Evolutionary conservation across 768 basidiomycete species (phyloP), one percentile per base, ranked within the genome.

Genomic region (Chiua virens): DNA sequence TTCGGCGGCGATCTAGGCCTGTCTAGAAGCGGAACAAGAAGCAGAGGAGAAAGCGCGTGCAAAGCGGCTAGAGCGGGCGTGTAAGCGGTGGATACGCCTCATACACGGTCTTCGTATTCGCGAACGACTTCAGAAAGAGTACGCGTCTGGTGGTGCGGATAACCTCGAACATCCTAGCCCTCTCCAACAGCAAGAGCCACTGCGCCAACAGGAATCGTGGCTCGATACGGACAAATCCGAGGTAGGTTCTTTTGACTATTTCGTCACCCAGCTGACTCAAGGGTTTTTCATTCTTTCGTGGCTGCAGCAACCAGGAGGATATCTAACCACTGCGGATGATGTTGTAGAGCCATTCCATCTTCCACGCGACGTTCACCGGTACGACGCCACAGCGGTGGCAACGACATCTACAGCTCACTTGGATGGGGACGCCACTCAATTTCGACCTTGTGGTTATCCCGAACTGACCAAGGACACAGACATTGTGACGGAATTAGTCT

Each of bases 71-170:
- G 92, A 92, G 45, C 81, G 85, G 32, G 87, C 85, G 0, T 70
- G 96, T 56, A 95, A 93, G 67, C 83, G 87, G 20, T 99, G 96
- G 96, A 80, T 76, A 46, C 84, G 86, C 50, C 80, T 99, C 37
- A 78, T 99, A 22, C 88, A 90, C 27, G 97, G 95, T 4, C 77
- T 98, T 41, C 81, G 90, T 32, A 89, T 98, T 52, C 81, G 93
- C 15, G 79, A 89, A 59, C 81, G 92, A 40, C 74, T 98, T 30
- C 87, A 87, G 63, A 82, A 81, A 45, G 85, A 95, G 64, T 97
- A 96, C 68, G 79, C 68, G 9, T 60, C 59, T 15, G 54, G 48
- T 27, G 48, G 27, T 36, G 46, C 49, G 15, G 43, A 39, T 6
- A 30, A 38, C 21, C 13, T 10, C 4, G 36, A 27, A n/a, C 25